Base-by-base conservation (phyloP, 306 rosid species). In the Dryas drummondii region DNA sequence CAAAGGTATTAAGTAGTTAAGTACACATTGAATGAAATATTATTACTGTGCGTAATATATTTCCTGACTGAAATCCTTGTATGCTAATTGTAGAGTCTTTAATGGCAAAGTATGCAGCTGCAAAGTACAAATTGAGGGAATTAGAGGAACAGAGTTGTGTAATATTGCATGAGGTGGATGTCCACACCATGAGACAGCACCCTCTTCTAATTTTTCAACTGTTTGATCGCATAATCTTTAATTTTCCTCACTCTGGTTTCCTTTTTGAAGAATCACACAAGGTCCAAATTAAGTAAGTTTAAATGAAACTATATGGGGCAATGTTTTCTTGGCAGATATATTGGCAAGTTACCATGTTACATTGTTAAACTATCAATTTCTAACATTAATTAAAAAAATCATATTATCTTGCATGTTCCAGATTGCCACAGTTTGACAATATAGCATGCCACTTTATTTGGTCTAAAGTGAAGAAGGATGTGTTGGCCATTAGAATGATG, bases 171-270 rank as follows among this genome's bases (percentile, higher is more conserved):
- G 76, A 49, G 59, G 81, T 88, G 52, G 68, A 82, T 59, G 87
- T 79, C 0, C 71, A 69, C 8, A 66, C 51, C 17, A 82, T 88
- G 77, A 40, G 6, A 0, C 45, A 54, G 16, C 79, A 79, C 37
- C 53, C 47, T 5, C 50, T 0, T 73, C 75, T 85, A 12, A 4
- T 1, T 0, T 0, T 2, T 26, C 1, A 7, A 3, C 12, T 0
- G 0, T 83, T 83, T 32, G 74, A 84, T 26, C 72, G 78, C 1
- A 9, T 82, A 1, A 61, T 85, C 27, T 88, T 74, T 47, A 83
- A 81, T 56, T 88, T 85, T 40, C 89, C 89, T 15, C 88, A 81
- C 56, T 82, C 88, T 7, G 90, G 86, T 1, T 63, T 74, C 32
- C 22, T 22, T 22, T 22, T 22, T 22, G 22, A 0, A 0, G 22